A percentile compares a stretch with the other conserved stretches of the same genome.
Conservation (phyloP, 805 yeast species). For the Starmerella cellae region DNA sequence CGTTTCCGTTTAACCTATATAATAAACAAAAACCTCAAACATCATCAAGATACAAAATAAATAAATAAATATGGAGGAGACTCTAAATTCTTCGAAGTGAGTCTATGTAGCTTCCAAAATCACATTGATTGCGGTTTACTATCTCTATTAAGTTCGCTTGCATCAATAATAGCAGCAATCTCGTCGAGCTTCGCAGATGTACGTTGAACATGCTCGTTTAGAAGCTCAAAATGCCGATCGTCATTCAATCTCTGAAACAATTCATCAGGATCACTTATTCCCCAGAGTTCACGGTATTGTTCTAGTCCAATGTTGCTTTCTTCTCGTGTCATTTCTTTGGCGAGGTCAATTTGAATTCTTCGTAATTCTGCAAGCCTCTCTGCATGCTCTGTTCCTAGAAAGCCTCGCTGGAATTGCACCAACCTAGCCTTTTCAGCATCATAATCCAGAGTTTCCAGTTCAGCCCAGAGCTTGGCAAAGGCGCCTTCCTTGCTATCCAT, state of each 20-base stretch:
- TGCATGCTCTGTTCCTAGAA: conserved; percentile 35
- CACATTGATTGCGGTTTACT: no score
- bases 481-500: conserved; percentile 19
- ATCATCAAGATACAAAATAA: neutral
- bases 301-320: conserved; percentile 22
- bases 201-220: conserved; percentile 38
- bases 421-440: conserved; percentile 46
- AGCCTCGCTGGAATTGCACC: conserved; percentile 26
- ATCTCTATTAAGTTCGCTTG: conserved; percentile 9
- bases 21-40: neutral
- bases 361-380: conserved; percentile 42
- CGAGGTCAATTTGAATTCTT: conserved; percentile 40
- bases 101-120: no score
- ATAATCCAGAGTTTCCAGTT: conserved; percentile 72
- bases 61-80: neutral
- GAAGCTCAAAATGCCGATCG: conserved; percentile 40
- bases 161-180: conserved; percentile 36
- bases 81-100: no score
- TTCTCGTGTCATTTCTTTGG: conserved; percentile 30
- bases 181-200: conserved; percentile 38
- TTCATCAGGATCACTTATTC: conserved; percentile 21
- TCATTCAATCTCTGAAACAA: conserved; percentile 31
- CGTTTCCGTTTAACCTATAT: neutral
- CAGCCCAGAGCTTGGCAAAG: conserved; percentile 76
- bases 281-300: conserved; percentile 27